Conservation (phyloP, 129 eudicot species). For the Flaveria bidentis region DNA sequence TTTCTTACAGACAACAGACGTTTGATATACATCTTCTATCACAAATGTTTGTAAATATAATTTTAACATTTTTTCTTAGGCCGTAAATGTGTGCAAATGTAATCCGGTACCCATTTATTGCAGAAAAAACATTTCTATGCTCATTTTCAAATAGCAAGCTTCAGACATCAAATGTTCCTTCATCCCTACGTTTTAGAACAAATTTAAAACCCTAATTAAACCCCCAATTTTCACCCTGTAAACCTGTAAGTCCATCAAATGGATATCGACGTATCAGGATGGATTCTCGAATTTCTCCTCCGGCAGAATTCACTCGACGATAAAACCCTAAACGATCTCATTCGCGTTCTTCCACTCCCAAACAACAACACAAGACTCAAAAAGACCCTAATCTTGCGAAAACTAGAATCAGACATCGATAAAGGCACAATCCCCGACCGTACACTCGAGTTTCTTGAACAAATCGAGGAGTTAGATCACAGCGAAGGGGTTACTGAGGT, state of each 20-base stretch:
- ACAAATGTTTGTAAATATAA: too few relatives aligned
- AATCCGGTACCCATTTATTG: too few relatives aligned
- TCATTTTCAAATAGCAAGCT: too few relatives aligned
- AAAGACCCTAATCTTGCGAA: slow-evolving; percentile 47
- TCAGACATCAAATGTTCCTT: neutral
- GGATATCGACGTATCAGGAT: slow-evolving; percentile 57
- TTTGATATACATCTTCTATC: too few relatives aligned
- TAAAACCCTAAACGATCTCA: slow-evolving; percentile 30
- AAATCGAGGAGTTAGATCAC: slow-evolving; percentile 47
- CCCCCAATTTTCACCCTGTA: neutral
- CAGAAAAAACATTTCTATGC: too few relatives aligned
- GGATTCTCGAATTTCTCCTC: slow-evolving; percentile 72
- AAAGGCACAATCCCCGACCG: slow-evolving; percentile 33
- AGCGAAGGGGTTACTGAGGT: slow-evolving; percentile 14
- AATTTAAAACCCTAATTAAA: slow-evolving; percentile 18
- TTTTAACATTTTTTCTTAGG: too few relatives aligned
- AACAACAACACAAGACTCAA: slow-evolving; percentile 36
- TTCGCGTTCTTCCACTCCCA: slow-evolving; percentile 50
- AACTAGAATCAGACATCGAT: slow-evolving; percentile 39
- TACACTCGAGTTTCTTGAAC: slow-evolving; percentile 51
- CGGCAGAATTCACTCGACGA: slow-evolving; percentile 47
- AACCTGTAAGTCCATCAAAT: slow-evolving; percentile 22
- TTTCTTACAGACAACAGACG: too few relatives aligned
- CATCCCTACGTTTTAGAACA: neutral
- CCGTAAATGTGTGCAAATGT: too few relatives aligned